Conservation (phyloP, 176 grass and related monocot genomes). For the Bothriochloa decipiens region DNA sequence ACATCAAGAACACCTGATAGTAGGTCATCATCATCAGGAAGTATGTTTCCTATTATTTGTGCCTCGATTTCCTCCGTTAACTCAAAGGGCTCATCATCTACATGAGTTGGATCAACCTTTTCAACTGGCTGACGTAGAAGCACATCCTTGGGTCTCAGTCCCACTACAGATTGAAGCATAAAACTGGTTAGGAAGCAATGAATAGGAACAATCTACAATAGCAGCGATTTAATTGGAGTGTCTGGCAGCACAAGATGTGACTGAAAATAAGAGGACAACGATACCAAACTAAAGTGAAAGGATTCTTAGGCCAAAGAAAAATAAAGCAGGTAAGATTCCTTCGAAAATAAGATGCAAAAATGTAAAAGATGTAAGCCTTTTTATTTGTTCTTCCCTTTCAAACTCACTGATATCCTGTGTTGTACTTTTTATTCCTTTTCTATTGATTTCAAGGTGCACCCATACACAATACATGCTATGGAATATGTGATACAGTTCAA, state of each 20-base stretch:
- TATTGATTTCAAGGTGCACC: slow-evolving; percentile 17
- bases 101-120: slow-evolving; percentile 51
- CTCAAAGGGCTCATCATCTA: slow-evolving; percentile 77
- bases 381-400: slow-evolving; percentile 21
- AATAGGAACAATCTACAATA: slow-evolving; percentile 15
- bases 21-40: slow-evolving; percentile 92
- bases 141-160: slow-evolving; percentile 57
- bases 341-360: slow-evolving; percentile 6
- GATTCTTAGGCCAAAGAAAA: slow-evolving; percentile 41
- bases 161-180: slow-evolving; percentile 57
- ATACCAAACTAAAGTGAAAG: slow-evolving; percentile 36
- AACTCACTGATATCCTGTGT: not conserved
- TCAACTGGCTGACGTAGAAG: slow-evolving; percentile 51
- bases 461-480: slow-evolving; percentile 13
- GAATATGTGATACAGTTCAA: slow-evolving; percentile 26
- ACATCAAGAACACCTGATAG: slow-evolving; percentile 82
- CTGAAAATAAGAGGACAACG: not conserved
- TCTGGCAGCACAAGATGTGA: not conserved
- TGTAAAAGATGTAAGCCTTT: not conserved
- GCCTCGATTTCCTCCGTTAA: slow-evolving; percentile 81
- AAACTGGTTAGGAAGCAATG: slow-evolving; percentile 19
- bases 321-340: slow-evolving; percentile 38
- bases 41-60: slow-evolving; percentile 84
- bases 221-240: not conserved
- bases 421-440: slow-evolving; percentile 36